phyloP scores from a whole-genome alignment of 345 rosid species.

The Syzygium jambos region DNA sequence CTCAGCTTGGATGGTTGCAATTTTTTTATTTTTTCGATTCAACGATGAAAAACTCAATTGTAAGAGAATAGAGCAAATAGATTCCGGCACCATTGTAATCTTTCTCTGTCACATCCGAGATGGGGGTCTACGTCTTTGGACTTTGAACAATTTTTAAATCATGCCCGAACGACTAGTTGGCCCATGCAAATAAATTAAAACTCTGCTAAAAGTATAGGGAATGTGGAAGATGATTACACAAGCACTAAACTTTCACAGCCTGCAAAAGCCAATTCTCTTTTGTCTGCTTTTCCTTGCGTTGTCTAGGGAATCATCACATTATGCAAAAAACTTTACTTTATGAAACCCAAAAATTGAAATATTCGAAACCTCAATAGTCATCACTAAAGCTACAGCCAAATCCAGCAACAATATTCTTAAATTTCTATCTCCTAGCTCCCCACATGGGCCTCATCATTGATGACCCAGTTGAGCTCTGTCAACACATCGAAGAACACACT shows the following conservation, averaged over 20 bases:
- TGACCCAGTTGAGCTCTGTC: neutral
- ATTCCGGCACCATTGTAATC: neutral
- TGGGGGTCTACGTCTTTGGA: neutral
- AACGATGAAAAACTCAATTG: neutral
- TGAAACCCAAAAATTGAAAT: neutral
- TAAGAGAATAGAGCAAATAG: neutral
- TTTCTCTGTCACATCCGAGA: neutral
- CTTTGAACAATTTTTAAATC: neutral
- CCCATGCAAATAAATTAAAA: neutral
- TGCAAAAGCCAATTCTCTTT: neutral
- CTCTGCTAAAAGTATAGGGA: neutral
- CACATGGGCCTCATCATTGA: neutral
- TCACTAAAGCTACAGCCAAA: neutral
- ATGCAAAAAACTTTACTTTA: neutral
- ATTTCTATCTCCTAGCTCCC: neutral
- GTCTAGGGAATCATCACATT: neutral
- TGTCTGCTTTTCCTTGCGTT: neutral
- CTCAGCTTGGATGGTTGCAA: neutral
- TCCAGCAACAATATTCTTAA: neutral
- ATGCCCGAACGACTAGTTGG: neutral
- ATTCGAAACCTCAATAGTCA: neutral
- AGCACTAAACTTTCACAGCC: neutral
- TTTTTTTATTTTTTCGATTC: too few species aligned
- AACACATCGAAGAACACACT: neutral
- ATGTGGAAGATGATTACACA: neutral